Evolutionary conservation across 441 rosid genomes (phyloP).

Genomic region (Francoa sonchifolia): DNA sequence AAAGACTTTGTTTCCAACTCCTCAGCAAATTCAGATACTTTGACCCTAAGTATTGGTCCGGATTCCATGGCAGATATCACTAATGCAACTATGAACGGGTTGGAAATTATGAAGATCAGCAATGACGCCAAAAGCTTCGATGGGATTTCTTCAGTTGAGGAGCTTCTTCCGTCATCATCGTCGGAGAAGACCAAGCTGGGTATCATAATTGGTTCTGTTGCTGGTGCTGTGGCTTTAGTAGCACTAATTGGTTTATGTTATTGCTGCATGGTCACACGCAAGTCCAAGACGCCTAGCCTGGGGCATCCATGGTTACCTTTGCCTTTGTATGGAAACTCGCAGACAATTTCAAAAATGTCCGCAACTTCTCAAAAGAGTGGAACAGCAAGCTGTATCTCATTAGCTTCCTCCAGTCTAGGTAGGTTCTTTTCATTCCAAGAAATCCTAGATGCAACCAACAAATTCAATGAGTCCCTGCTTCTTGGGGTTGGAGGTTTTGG

Average conservation of each 20-base stretch:
- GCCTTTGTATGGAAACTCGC: slow-evolving; percentile 84
- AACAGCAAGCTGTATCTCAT: slow-evolving; percentile 70
- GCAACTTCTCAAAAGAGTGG: slow-evolving; percentile 76
- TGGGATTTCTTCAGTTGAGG: slow-evolving; percentile 49
- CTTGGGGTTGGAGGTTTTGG: slow-evolving; percentile 99
- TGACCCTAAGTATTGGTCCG: slow-evolving; percentile 86
- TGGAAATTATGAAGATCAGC: slow-evolving; percentile 86
- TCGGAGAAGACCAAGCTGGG: slow-evolving; percentile 22
- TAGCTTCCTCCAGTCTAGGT: slow-evolving; percentile 67
- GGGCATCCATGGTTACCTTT: slow-evolving; percentile 72
- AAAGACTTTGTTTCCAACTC: slow-evolving; percentile 61
- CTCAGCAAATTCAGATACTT: slow-evolving; percentile 28
- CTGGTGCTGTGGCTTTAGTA: slow-evolving; percentile 31
- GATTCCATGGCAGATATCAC: slow-evolving; percentile 41
- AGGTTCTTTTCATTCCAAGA: slow-evolving; percentile 76
- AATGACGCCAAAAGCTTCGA: slow-evolving; percentile 58
- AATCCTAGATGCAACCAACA: slow-evolving; percentile 82
- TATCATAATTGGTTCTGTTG: slow-evolving; percentile 43
- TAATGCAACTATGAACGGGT: slow-evolving; percentile 69
- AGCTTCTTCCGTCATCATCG: slow-evolving; percentile 39
- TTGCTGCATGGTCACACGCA: slow-evolving; percentile 35
- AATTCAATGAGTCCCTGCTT: slow-evolving; percentile 68
- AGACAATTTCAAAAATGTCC: slow-evolving; percentile 62
- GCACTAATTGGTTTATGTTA: slow-evolving; percentile 40
- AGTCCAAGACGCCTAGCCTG: slow-evolving; percentile 42